Evolutionary conservation across 805 yeast species (phyloP), one percentile per base, ranked within the genome.

Genomic region (Starmera caribaea): DNA sequence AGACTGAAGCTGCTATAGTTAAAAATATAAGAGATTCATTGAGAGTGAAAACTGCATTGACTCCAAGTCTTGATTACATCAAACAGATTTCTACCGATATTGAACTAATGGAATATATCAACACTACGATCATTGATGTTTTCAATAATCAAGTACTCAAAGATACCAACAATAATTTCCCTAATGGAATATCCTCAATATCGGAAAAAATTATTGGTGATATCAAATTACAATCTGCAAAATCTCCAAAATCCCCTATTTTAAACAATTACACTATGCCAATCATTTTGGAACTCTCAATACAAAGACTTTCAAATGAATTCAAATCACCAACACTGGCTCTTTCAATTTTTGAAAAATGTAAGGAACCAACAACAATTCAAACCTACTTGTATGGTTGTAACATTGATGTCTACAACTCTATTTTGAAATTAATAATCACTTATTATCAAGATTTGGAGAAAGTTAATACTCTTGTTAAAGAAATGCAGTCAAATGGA

Each of bases 401-500:
- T 40, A 53, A 64, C 3, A 54, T 55, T 7, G 59, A 53, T 10
- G 62, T 58, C n/a, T 65, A 62, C 46, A 63, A 63, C 43, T 44
- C 47, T 34, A 53, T 62, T 36, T 45, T 65, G n/a, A 37, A 43
- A 32, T 45, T 62, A 10, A 36, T 50, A 12, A 65, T 70, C 70
- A 44, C 55, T 15, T 49, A 42, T 33, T 61, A 54, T 44, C 51
- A 59, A 28, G 66, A 63, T 35, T 40, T 64, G 30, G 51, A 46
- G 34, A 53, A 55, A 11, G 57, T 61, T 29, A 53, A 55, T 27
- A 44, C 47, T 15, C 41, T 59, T 17, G 49, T 59, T 15, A 50
- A 60, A 12, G 68, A 64, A 38, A 61, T 63, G 53, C 51, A 49
- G 5, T 55, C 55, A 37, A 62, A 64, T 42, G 67, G 63, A 8